Conservation (phyloP, 2,329 filamentous ascomycete species). For the Xylaria sp. region DNA sequence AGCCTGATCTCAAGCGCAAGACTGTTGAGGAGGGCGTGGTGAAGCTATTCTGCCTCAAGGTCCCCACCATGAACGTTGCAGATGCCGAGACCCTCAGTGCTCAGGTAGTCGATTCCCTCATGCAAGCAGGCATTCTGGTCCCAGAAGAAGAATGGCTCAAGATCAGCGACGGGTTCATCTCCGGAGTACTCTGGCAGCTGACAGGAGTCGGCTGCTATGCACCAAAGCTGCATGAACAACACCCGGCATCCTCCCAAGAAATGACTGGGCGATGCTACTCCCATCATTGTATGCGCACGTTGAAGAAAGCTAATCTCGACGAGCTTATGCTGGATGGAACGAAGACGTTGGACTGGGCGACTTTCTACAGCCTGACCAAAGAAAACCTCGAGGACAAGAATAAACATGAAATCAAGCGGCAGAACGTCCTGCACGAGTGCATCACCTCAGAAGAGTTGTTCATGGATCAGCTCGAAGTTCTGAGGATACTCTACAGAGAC, state of each 20-base stretch:
- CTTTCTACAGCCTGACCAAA: constrained; percentile 78
- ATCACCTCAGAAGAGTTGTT: constrained; percentile 88
- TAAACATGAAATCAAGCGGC: constrained; percentile 85
- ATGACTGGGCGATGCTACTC: constrained; percentile 81
- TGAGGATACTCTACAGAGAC: constrained; percentile 81
- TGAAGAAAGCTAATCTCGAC: constrained; percentile 90
- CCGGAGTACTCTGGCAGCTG: constrained; percentile 88
- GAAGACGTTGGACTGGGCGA: constrained; percentile 78
- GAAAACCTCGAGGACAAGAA: constrained; percentile 65
- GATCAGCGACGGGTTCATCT: constrained; percentile 73
- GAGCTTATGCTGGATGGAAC: constrained; percentile 63
- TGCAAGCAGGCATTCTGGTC: constrained; percentile 68
- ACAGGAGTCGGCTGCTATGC: constrained; percentile 91
- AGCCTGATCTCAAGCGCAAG: constrained; percentile 78
- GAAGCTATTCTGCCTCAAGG: constrained; percentile 85
- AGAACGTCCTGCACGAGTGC: constrained; percentile 93
- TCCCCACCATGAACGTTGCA: constrained; percentile 96
- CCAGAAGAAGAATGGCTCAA: constrained; percentile 98
- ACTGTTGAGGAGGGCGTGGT: constrained; percentile 83
- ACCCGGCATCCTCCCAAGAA: constrained; percentile 37
- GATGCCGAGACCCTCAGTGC: constrained; percentile 85
- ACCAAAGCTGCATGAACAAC: constrained; percentile 67
- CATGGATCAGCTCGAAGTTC: constrained; percentile 81
- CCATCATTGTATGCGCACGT: constrained; percentile 83
- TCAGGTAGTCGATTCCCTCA: constrained; percentile 74